Conservation (phyloP, 176 grass and related monocot species). For the Bonia amplexicaulis region DNA sequence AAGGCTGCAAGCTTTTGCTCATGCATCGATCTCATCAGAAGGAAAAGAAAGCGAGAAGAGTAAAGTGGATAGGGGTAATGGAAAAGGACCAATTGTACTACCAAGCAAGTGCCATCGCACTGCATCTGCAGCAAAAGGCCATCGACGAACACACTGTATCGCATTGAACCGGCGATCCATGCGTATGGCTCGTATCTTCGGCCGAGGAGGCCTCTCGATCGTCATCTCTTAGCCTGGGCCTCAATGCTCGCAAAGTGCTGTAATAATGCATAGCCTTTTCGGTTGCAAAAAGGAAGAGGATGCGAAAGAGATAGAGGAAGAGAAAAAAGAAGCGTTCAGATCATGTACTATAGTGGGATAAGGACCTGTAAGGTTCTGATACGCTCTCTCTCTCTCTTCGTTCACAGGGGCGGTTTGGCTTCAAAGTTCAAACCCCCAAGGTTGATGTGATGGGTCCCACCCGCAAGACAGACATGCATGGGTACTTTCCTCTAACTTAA, state of each 20-base stretch:
- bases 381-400: not conserved
- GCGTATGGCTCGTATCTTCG: not conserved
- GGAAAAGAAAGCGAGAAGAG: not conserved
- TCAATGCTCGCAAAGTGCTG: constrained; percentile 3
- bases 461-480: not conserved
- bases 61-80: not conserved
- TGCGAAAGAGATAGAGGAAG: too few species aligned
- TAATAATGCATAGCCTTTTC: constrained; percentile 19
- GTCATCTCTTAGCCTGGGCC: not conserved
- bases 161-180: not conserved
- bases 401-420: not conserved
- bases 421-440: not conserved
- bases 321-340: not conserved
- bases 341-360: not conserved
- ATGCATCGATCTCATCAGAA: constrained; percentile 1
- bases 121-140: not conserved
- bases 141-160: not conserved
- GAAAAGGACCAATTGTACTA: not conserved
- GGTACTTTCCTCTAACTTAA: not conserved
- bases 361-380: not conserved
- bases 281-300: not conserved
- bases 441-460: not conserved
- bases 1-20: constrained; percentile 20
- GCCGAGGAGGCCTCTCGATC: not conserved
- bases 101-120: not conserved